phyloP scores from a whole-genome alignment of 495 filamentous ascomycete species.

The Podospora fimiseda region DNA sequence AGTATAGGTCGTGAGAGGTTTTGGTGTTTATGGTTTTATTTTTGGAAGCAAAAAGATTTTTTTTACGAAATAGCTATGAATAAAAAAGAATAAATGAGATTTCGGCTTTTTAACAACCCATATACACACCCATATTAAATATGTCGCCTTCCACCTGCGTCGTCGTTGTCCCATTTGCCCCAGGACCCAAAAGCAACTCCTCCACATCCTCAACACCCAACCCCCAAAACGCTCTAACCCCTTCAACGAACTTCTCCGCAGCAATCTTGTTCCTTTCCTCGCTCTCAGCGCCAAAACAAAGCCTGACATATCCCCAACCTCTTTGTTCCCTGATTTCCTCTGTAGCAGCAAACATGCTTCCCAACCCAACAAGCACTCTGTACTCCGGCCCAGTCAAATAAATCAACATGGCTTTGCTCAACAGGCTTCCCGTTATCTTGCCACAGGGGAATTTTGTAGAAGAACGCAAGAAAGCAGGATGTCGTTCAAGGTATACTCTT shows the following conservation, averaged over 20 bases:
- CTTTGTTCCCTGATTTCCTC: conserved; percentile 44
- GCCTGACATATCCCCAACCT: conserved; percentile 61
- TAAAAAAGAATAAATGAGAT: background rate
- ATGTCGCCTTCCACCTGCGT: background rate
- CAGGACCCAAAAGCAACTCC: conserved; percentile 30
- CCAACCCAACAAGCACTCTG: conserved; percentile 59
- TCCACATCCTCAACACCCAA: conserved; percentile 64
- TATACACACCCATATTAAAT: conserved; percentile 8
- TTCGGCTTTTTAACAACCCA: conserved; percentile 12
- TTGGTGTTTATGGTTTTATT: background rate
- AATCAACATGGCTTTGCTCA: conserved; percentile 62
- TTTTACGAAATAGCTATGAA: background rate
- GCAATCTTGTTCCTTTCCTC: conserved; percentile 57
- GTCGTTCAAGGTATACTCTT: conserved; percentile 55
- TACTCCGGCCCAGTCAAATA: conserved; percentile 63
- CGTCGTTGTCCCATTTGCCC: background rate
- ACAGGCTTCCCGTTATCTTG: conserved; percentile 30
- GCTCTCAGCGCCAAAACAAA: conserved; percentile 80
- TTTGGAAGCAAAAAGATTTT: too few species aligned
- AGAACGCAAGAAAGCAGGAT: conserved; percentile 55
- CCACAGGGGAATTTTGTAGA: conserved; percentile 2
- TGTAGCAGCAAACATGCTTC: conserved; percentile 64
- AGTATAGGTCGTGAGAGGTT: conserved; percentile 3
- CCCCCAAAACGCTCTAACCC: conserved; percentile 66
- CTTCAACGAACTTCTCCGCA: conserved; percentile 58